Evolutionary conservation across 2,329 filamentous ascomycete species (phyloP).

Genomic region (Didymella sp.): DNA sequence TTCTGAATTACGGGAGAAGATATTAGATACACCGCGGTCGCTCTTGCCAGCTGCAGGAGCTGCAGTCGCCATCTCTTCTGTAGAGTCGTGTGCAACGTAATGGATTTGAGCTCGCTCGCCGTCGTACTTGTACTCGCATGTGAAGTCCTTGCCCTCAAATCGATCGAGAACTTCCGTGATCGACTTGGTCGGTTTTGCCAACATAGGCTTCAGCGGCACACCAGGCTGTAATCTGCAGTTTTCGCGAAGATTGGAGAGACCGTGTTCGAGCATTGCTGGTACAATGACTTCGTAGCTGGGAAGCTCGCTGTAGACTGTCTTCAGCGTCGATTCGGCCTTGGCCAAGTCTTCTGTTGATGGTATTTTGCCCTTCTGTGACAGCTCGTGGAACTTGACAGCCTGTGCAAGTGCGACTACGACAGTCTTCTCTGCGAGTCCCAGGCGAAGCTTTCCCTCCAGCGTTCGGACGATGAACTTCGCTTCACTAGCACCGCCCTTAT

Average conservation of each 20-base stretch:
- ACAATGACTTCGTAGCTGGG: conserved; percentile 96
- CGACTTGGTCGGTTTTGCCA: conserved; percentile 97
- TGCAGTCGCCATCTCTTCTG: conserved; percentile 68
- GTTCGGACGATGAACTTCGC: conserved; percentile 94
- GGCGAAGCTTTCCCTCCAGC: conserved; percentile 88
- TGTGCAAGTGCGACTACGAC: conserved; percentile 90
- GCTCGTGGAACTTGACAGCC: conserved; percentile 84
- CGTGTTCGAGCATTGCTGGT: conserved; percentile 84
- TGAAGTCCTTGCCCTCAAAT: conserved; percentile 94
- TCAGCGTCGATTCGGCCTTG: conserved; percentile 83
- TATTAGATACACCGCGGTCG: conserved; percentile 79
- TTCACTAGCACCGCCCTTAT: conserved; percentile 93
- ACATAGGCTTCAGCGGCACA: conserved; percentile 95
- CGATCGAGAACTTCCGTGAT: conserved; percentile 97
- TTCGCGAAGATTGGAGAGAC: conserved; percentile 81
- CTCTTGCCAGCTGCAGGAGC: conserved; percentile 69
- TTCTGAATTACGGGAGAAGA: conserved; percentile 97
- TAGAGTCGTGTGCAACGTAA: conserved; percentile 84
- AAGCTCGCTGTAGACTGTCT: conserved; percentile 91
- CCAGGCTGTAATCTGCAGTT: conserved; percentile 92
- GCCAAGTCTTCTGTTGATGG: conserved; percentile 79
- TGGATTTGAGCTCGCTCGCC: conserved; percentile 98
- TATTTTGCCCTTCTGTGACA: conserved; percentile 70
- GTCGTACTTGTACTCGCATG: conserved; percentile 99
- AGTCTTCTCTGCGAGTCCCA: conserved; percentile 91